Base-by-base conservation (phyloP, 169 alveolate species). In the Plasmodium cynomolgi region DNA sequence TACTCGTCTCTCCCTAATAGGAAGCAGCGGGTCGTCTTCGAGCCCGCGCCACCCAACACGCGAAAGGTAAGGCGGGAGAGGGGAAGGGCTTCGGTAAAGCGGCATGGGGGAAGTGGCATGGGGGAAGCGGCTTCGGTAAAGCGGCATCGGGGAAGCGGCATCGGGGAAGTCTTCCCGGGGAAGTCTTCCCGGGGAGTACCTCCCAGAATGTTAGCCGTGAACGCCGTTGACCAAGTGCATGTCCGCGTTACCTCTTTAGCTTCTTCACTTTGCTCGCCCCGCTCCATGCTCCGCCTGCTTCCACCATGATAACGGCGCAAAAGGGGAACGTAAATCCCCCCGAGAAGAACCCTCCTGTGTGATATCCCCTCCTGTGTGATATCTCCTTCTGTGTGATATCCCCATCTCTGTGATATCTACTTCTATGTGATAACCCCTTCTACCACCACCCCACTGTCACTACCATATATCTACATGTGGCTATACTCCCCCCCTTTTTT, bases 1-100 rank as follows among this genome's bases (percentile, higher is more conserved):
- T 97, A 97, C 84, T 96, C 98, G 15, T 97, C 98, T 7, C 93
- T 97, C 33, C 98, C 99, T 17, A 86, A 97, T 68, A 98, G 97
- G 83, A 80, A 95, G 81, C 98, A 98, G 88, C 85, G 96, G 17
- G 96, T 95, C 75, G 97, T 98, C 23, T 98, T 98, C 94, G 98
- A 98, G 1, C 97, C 97, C 20, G 96, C 93, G 72, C 73, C 98
- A 82, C 91, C 93, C 3, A 93, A 84, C 41, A 81, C 95, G 15
- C 11, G 96, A 39, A 90, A 86, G 50, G 93, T 86, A 86, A 77
- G 7, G 33, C 6, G 8, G 23, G 5, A 6, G 68, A 54, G 23
- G 47, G 17, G n/a, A 5, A 80, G 58, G 7, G 11, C 11, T 44
- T 44, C n/a, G n/a, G n/a, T n/a, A n/a, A 39, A 80, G 56, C 47